phyloP scores from a whole-genome alignment of 2,329 filamentous ascomycete species.

The Polytolypa hystricis region DNA sequence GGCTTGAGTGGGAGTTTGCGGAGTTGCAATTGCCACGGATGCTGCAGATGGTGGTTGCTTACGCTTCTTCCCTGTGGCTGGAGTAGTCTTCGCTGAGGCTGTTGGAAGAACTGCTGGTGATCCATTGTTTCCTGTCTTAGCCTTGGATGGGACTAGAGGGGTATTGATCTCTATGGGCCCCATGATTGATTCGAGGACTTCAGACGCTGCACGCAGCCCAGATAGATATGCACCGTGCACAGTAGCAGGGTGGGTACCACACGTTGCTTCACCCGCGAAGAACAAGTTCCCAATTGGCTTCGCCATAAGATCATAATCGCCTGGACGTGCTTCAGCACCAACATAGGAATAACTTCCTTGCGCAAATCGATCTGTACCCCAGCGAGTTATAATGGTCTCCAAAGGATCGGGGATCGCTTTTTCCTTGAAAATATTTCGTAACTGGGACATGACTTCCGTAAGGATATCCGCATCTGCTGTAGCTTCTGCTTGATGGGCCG shows the following conservation, averaged over 20 bases:
- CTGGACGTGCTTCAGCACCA: slow-evolving; percentile 65
- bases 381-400: slow-evolving; percentile 83
- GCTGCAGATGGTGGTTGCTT: slow-evolving; percentile 8
- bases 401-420: slow-evolving; percentile 60
- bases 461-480: slow-evolving; percentile 66
- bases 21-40: slow-evolving; percentile 3
- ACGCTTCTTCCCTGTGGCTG: slow-evolving; percentile 16
- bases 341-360: slow-evolving; percentile 92
- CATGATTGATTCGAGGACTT: slow-evolving; percentile 68
- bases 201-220: slow-evolving; percentile 76
- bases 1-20: slow-evolving; percentile 4
- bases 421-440: slow-evolving; percentile 62
- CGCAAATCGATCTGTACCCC: slow-evolving; percentile 85
- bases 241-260: slow-evolving; percentile 87
- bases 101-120: slow-evolving; percentile 14
- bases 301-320: slow-evolving; percentile 91
- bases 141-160: slow-evolving; percentile 61
- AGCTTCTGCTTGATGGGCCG: slow-evolving; percentile 76
- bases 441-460: slow-evolving; percentile 64
- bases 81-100: slow-evolving; percentile 14
- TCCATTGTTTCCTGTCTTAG: slow-evolving; percentile 20
- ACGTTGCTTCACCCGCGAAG: slow-evolving; percentile 95
- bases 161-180: slow-evolving; percentile 68
- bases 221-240: slow-evolving; percentile 95
- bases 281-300: slow-evolving; percentile 72